Evolutionary conservation across 1,139 yeast species (phyloP), one percentile per base, ranked within the genome.

Genomic region (Yamadazyma jaroonii): DNA sequence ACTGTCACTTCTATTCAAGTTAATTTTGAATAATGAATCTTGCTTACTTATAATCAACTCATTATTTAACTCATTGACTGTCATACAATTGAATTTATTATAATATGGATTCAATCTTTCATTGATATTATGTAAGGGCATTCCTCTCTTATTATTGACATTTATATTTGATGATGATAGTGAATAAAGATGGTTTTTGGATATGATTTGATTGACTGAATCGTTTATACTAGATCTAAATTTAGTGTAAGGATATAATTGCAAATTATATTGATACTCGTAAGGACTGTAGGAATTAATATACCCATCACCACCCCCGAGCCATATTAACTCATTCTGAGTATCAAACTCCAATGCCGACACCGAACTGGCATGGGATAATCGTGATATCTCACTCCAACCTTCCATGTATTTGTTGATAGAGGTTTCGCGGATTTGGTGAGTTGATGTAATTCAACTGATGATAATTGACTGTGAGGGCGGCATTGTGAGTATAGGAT

Each of bases 291-390:
- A 62, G 14, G 69, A 62, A 7, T 61, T 52, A 4, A 68, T 45
- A 43, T 51, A 58, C 9, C 73, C 74, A 26, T 56, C 59, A 9
- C 72, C 64, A 54, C 85, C 92, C n/a, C 96, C 96, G 4, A 83
- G 72, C 97, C 97, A 92, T 3, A 90, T 56, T 32, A 90, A 64
- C 50, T 89, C 92, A 42, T 81, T 77, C 15, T 74, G 64, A 33
- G 74, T 74, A 59, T 92, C 97, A 57, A 89, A 89, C 20, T 65
- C 54, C 22, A 79, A 48, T n/a, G 78, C 40, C 7, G 65, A 43
- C 27, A 65, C 48, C 13, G 48, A 31, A 17, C 21, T 34, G 6
- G 29, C 21, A 2, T 35, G 15, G 9, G 46, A 32, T 17, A 53
- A 43, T 31, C 57, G 45, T 20, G 48, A 31, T 47, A 61, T 59